Percentiles rank a stretch among this genome's conserved stretches.
phyloP scores from a whole-genome alignment of 345 rosid species.

The Aurinia saxatilis region DNA sequence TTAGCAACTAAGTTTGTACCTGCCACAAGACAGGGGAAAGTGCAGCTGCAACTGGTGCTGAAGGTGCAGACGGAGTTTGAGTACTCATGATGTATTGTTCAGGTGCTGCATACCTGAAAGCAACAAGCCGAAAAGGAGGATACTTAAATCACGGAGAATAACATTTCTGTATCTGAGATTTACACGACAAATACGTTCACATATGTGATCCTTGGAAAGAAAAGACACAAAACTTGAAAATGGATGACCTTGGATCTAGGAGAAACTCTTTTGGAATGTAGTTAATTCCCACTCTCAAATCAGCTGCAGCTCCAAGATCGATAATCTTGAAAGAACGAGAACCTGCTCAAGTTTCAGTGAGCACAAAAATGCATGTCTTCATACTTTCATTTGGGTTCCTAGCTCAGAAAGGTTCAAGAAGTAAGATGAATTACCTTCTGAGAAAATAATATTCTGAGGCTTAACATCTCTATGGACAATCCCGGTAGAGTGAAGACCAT shows the following conservation, averaged over 20 bases:
- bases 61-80: slow-evolving; percentile 97
- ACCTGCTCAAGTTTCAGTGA: slow-evolving; percentile 41
- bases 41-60: slow-evolving; percentile 93
- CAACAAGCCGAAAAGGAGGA: not conserved
- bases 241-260: slow-evolving; percentile 77
- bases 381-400: slow-evolving; percentile 1
- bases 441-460: slow-evolving; percentile 90
- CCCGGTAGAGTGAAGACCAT: slow-evolving; percentile 96
- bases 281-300: slow-evolving; percentile 92
- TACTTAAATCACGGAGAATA: not conserved
- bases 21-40: slow-evolving; percentile 98
- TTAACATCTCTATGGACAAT: slow-evolving; percentile 93
- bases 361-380: slow-evolving; percentile 1
- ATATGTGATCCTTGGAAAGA: not conserved
- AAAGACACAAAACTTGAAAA: not conserved
- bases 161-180: not conserved
- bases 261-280: slow-evolving; percentile 96
- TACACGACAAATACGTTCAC: not conserved
- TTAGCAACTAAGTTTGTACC: slow-evolving; percentile 34
- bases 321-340: slow-evolving; percentile 87
- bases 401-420: slow-evolving; percentile 1
- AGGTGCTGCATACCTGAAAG: slow-evolving; percentile 81
- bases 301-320: slow-evolving; percentile 98
- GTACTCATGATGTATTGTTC: slow-evolving; percentile 99
- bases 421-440: slow-evolving; percentile 61